Evolutionary conservation across 106 monocot species (phyloP).

Genomic region (Acorus calamus): DNA sequence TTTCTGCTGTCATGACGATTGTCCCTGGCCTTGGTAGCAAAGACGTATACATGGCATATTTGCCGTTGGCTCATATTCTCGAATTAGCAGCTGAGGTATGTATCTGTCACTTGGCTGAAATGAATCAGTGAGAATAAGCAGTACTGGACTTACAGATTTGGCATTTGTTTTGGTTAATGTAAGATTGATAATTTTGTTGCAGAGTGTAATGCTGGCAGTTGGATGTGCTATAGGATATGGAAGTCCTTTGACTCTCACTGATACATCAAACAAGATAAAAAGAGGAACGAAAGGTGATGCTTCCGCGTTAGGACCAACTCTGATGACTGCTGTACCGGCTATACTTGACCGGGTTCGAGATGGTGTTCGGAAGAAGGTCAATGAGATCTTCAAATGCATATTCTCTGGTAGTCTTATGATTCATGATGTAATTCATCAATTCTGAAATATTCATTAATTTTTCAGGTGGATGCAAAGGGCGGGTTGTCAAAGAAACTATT

Average conservation of each 20-base stretch:
- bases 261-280: constrained; percentile 98
- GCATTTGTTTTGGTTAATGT: no score
- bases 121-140: background rate
- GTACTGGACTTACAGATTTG: no score
- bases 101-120: background rate
- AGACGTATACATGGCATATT: constrained; percentile 89
- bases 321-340: constrained; percentile 95
- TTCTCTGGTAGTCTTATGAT: no score
- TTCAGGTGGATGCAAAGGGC: constrained; percentile 91
- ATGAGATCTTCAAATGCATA: no score
- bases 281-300: constrained; percentile 95
- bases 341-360: constrained; percentile 94
- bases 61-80: constrained; percentile 97
- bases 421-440: no score
- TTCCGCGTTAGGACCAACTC: constrained; percentile 68
- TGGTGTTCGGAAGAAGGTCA: constrained; percentile 93
- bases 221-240: constrained; percentile 92
- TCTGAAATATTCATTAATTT: constrained; percentile 3
- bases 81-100: constrained; percentile 96
- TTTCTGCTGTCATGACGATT: constrained; percentile 95
- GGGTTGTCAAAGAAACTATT: constrained; percentile 81
- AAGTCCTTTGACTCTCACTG: constrained; percentile 89
- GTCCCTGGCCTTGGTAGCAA: constrained; percentile 77
- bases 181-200: constrained; percentile 6
- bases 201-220: constrained; percentile 79